Conservation (phyloP, 306 rosid species). For the Fagus crenata region DNA sequence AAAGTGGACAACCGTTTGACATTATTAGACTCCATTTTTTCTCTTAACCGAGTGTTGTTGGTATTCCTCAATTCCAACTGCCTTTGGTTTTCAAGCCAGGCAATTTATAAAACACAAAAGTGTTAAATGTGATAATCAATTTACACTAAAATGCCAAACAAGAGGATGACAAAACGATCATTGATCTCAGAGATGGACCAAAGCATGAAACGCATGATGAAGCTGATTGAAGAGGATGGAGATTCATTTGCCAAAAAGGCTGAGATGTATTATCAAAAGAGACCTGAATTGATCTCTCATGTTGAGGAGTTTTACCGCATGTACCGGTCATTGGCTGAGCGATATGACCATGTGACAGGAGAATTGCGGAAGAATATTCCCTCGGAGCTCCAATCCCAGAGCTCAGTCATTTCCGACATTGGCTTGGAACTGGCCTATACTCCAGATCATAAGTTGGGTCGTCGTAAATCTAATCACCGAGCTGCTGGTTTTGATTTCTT, state of each 20-base stretch:
- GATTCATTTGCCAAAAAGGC: conserved; percentile 94
- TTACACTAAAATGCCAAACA: conserved; percentile 36
- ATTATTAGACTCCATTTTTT: conserved; percentile 30
- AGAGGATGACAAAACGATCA: conserved; percentile 51
- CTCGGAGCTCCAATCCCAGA: conserved; percentile 80
- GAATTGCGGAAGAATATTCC: conserved; percentile 73
- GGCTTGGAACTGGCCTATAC: conserved; percentile 62
- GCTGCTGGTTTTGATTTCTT: conserved; percentile 96
- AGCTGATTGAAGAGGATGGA: conserved; percentile 89
- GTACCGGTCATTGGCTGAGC: conserved; percentile 89
- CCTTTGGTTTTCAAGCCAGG: conserved; percentile 22
- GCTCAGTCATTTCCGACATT: conserved; percentile 66
- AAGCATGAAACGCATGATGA: conserved; percentile 81
- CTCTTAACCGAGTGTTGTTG: conserved; percentile 23
- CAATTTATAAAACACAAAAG: conserved; percentile 18
- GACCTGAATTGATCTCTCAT: conserved; percentile 84
- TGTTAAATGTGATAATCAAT: conserved; percentile 17
- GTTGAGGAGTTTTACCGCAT: conserved; percentile 86
- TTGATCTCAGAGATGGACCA: conserved; percentile 80
- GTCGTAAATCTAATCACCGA: conserved; percentile 57
- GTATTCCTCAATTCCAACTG: conserved; percentile 28
- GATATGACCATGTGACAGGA: conserved; percentile 84
- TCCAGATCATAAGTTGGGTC: conserved; percentile 49
- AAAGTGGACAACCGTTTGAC: conserved; percentile 21
- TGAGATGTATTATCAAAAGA: conserved; percentile 94